Percentiles rank a stretch among this genome's conserved stretches.
Conservation (phyloP, 345 rosid genomes). For the Gossypium herbaceum region DNA sequence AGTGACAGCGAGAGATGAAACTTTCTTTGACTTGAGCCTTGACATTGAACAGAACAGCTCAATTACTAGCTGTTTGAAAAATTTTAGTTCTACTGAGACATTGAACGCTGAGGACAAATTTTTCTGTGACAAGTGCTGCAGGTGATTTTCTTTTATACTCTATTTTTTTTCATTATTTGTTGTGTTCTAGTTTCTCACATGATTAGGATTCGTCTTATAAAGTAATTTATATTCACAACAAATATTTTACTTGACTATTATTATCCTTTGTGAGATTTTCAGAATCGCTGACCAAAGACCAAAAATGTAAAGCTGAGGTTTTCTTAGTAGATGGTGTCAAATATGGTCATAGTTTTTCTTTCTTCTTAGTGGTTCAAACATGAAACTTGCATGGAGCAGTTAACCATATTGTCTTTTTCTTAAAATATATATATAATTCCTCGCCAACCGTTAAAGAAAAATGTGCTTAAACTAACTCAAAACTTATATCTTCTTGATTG, state of each 20-base stretch:
- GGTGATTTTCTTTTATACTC: slow-evolving; percentile 37
- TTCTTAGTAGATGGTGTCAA: not conserved
- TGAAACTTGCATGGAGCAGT: not conserved
- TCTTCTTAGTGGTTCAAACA: not conserved
- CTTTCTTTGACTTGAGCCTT: slow-evolving; percentile 93
- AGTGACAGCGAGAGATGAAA: slow-evolving; percentile 97
- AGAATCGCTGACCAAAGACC: not conserved
- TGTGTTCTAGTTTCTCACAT: not conserved
- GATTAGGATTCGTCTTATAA: not conserved
- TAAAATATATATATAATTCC: too few species aligned
- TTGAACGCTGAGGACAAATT: slow-evolving; percentile 97
- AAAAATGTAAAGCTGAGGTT: not conserved
- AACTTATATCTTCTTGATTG: not conserved
- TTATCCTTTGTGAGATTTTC: not conserved
- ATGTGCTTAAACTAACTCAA: too few species aligned
- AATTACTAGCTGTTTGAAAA: slow-evolving; percentile 97
- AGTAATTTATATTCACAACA: not conserved
- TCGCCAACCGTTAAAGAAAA: too few species aligned
- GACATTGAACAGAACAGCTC: slow-evolving; percentile 99
- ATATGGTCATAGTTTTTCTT: not conserved
- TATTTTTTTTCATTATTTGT: slow-evolving; percentile 4
- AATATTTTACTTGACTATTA: not conserved
- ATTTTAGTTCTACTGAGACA: slow-evolving; percentile 98
- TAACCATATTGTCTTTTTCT: too few species aligned
- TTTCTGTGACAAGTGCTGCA: slow-evolving; percentile 99